Evolutionary conservation across 192 early-diverging fungal genomes (phyloP).

Genomic region (Podila epigama): DNA sequence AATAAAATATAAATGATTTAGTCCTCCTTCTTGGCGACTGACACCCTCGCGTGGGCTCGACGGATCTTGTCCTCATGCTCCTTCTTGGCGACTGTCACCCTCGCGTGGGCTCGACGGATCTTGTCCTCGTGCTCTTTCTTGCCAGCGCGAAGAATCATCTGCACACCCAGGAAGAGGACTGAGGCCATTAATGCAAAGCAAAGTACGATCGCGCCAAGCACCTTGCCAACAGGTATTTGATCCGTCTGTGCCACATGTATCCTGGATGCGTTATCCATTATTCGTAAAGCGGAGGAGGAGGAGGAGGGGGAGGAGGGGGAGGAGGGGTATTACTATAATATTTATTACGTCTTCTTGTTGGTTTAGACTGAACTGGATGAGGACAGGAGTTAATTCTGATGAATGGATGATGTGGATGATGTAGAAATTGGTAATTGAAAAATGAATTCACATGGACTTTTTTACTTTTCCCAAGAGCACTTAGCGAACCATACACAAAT

Average conservation of each 20-base stretch:
- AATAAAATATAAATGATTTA: background rate
- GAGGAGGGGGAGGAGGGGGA: too few species aligned
- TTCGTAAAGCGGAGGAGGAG: too few species aligned
- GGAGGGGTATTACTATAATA: background rate
- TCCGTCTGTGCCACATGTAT: constrained; percentile 7
- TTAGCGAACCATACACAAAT: too few species aligned
- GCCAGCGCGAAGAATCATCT: constrained; percentile 35
- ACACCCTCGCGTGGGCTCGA: background rate
- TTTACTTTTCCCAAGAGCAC: too few species aligned
- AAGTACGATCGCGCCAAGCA: constrained; percentile 9
- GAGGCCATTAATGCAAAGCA: constrained; percentile 13
- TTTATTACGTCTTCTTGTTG: too few species aligned
- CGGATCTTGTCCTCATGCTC: constrained; percentile 28
- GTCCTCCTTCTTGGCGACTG: constrained; percentile 7
- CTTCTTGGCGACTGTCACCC: constrained; percentile 20
- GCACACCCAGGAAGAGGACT: constrained; percentile 15
- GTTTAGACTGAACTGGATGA: too few species aligned
- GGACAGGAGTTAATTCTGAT: too few species aligned
- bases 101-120: background rate
- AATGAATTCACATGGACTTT: too few species aligned
- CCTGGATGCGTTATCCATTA: background rate
- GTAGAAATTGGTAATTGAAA: too few species aligned
- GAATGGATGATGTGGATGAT: too few species aligned
- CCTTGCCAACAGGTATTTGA: constrained; percentile 1
- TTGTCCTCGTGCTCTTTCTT: constrained; percentile 35